Evolutionary conservation across 352 stramenopile species (phyloP), one percentile per base, ranked within the genome.

Genomic region (Phytophthora colocasiae): DNA sequence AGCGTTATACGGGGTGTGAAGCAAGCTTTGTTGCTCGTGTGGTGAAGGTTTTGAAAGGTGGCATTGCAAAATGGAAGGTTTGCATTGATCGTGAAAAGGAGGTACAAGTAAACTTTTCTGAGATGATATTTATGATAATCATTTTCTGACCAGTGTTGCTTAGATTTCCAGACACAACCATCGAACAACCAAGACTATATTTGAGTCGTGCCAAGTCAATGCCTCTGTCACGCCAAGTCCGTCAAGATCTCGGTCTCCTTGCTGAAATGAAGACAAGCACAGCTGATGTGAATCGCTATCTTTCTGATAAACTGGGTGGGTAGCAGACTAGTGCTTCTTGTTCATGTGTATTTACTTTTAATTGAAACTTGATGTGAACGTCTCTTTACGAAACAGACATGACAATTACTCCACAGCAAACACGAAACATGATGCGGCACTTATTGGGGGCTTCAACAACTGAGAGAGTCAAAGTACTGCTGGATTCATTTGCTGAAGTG

Each of bases 401-500:
- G 14, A 8, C 47, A 24, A 5, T 58, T 6, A 66, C 12, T 1
- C 41, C 58, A 24, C 47, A 66, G 39, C 48, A 66, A 50, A 52
- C 58, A 19, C 49, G 39, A 11, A 66, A 53, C 15, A 36, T 58
- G 3, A 10, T 66, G n/a, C 46, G 39, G 47, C 26, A 41, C 17
- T 26, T 66, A 7, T 31, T 58, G 47, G 40, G 58, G 3, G 22
- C 31, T 3, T 40, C 19, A 27, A 32, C 44, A 1, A 0, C 55
- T 19, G 50, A 68, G 27, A 3, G 45, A 24, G 53, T 31, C 1
- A 41, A 32, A 14, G n/a, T 19, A 1, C 10, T 57, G 3, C 29
- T 69, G 3, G 45, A 58, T 17, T 44, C 10, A n/a, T 53, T 68
- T 63, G 44, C 38, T 3, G 15, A 61, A 17, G 9, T 66, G 49